phyloP scores from a whole-genome alignment of 1,284 basidiomycete genomes.

The Rhodotorula sp. region DNA sequence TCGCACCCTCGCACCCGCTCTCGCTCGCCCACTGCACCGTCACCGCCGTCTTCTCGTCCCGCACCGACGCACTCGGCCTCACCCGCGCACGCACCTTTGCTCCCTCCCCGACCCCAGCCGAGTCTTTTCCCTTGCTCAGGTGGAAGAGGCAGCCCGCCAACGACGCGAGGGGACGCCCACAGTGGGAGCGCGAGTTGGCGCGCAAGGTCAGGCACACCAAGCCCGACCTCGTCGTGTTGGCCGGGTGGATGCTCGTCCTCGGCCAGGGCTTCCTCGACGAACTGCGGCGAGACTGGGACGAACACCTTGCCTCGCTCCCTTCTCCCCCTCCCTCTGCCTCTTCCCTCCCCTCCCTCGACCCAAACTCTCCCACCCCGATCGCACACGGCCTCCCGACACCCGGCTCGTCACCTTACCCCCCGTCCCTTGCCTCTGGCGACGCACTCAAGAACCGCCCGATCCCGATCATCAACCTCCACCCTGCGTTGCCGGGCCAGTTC shows the following conservation, averaged over 20 bases:
- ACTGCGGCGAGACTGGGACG: slow-evolving; percentile 44
- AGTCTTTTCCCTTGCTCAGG: slow-evolving; percentile 79
- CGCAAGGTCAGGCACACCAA: slow-evolving; percentile 61
- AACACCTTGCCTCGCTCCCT: not conserved
- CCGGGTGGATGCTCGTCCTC: slow-evolving; percentile 97
- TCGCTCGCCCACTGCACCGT: slow-evolving; percentile 54
- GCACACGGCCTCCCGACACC: slow-evolving; percentile 10
- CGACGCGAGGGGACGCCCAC: not conserved
- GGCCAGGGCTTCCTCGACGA: slow-evolving; percentile 56
- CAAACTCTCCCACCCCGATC: not conserved
- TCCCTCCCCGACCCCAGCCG: slow-evolving; percentile 64
- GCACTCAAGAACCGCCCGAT: slow-evolving; percentile 53
- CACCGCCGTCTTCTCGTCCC: slow-evolving; percentile 83
- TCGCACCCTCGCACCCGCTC: slow-evolving; percentile 58
- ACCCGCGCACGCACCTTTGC: slow-evolving; percentile 73
- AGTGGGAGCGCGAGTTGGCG: slow-evolving; percentile 81
- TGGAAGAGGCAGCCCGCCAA: slow-evolving; percentile 68
- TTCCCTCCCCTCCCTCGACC: slow-evolving; percentile 3
- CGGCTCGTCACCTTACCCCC: slow-evolving; percentile 26
- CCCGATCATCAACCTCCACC: slow-evolving; percentile 94
- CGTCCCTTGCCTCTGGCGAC: not conserved
- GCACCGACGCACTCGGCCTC: slow-evolving; percentile 87
- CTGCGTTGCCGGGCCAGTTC: slow-evolving; percentile 80
- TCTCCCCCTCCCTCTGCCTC: not conserved
- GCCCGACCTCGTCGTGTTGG: slow-evolving; percentile 87